Evolutionary conservation across 2,329 filamentous ascomycete genomes (phyloP), one percentile per base, ranked within the genome.

Genomic region (Hymenoscyphus fructigenus): DNA sequence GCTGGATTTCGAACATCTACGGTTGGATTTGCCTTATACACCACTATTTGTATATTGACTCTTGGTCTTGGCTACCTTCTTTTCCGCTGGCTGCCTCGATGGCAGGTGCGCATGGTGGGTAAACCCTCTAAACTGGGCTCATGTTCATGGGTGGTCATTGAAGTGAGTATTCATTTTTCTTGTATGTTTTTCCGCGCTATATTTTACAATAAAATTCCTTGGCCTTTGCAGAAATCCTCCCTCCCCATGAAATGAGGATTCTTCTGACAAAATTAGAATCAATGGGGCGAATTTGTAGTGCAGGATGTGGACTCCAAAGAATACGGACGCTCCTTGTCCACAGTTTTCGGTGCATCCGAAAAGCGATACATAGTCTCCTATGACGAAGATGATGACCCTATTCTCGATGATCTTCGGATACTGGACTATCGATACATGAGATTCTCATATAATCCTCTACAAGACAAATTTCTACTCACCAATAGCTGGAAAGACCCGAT

Each of bases 391-490:
- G 88, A 91, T 72, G 92, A 96, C 72, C 92, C 92, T 2, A 84
- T 95, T 28, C 80, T 99, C 68, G 83, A 85, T 17, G 81, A 89
- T 66, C 83, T 99, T 20, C 88, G 90, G 29, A 90, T 88, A 61
- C 81, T 99, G 64, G 92, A 96, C 74, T 99, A 98, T 77, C 89
- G 95, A 69, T 98, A 99, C 75, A 90, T 99, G 68, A 90, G 92
- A 59, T 93, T 99, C 72, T 94, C 90, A 75, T 98, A 91, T 75
- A 92, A 99, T 73, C 93, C 94, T 0, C 75, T 92, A 14, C 91
- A 91, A 73, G 95, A 97, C 78, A 95, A 90, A 77, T 98, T 98
- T 70, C 81, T 93, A 32, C 83, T 96, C 3, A 91, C 89, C 65
- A 93, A 88, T 73, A 92, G 91, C 36, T 99, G 95, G 95, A 97